These are phyloP conservation scores for Aphanomyces euteiches DNA, from an alignment of 352 stramenopile genomes.

Conservation along the genomic window DNA sequence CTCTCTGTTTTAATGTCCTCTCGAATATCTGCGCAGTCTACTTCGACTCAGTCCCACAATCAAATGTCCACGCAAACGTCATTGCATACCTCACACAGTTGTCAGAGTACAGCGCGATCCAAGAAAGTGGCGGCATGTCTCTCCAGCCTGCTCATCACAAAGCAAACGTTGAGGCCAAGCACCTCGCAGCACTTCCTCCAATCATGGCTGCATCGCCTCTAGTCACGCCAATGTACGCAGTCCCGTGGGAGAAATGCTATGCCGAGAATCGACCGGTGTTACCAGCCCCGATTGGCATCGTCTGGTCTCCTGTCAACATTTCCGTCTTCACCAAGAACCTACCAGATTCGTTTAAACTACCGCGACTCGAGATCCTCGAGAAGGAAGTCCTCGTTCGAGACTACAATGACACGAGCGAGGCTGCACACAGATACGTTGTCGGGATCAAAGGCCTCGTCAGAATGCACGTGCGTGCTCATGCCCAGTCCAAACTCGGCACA, in stretches of 20 bases:
- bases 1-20: constrained; percentile 69
- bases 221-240: constrained; percentile 55
- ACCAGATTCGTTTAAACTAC: constrained; percentile 51
- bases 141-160: constrained; percentile 29
- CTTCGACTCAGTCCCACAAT: constrained; percentile 46
- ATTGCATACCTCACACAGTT: constrained; percentile 65
- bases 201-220: constrained; percentile 56
- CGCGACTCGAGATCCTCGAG: constrained; percentile 49
- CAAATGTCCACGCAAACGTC: constrained; percentile 57
- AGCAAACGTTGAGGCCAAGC: constrained; percentile 50
- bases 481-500: neutral
- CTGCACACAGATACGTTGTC: constrained; percentile 9
- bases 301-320: constrained; percentile 25
- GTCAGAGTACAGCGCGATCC: constrained; percentile 44
- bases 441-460: constrained; percentile 25
- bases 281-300: constrained; percentile 33
- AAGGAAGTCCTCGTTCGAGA: constrained; percentile 56
- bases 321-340: constrained; percentile 26
- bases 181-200: constrained; percentile 52
- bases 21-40: constrained; percentile 61
- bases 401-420: constrained; percentile 30
- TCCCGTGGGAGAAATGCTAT: constrained; percentile 59
- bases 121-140: neutral
- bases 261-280: constrained; percentile 44
- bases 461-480: constrained; percentile 15